Base-by-base conservation (phyloP, 768 basidiomycete species). In the Sistotremastrum suecicum region DNA sequence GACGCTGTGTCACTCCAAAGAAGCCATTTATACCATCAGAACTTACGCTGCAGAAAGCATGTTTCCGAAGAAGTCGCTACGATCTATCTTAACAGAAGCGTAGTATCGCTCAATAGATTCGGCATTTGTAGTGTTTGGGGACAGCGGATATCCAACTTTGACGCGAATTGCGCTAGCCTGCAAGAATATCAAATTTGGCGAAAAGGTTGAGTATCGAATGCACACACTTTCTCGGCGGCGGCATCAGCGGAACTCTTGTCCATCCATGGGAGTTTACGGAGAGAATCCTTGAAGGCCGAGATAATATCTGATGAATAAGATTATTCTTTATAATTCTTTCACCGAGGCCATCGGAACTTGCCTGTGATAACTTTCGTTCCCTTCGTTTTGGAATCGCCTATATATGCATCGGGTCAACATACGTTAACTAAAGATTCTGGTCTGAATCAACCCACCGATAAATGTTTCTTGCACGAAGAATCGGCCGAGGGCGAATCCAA, bases 71-170 rank as follows among this genome's bases (percentile, higher is more conserved):
- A 89, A 95, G 44, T 76, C 76, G 47, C 74, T 65, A 34, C 73
- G 63, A 49, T 78, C 65, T 40, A 91, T 68, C 41, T 76, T 72
- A 39, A 88, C 74, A n/a, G 63, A 63, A 7, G 63, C 61, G 58
- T 97, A 98, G 63, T 90, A 98, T 37, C 57, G 64, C 31, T 71
- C 67, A 39, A 98, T 72, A 6, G 85, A 79, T 29, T 63, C 62
- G 36, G 90, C 70, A 55, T 78, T 68, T 11, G 67, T 68, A 1
- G 86, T 91, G 59, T 98, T 72, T 1, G 95, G 95, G 2, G 78
- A 87, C 7, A 81, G 56, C 1, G 95, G 94, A 63, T 80, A 98
- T 47, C 95, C 95, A 50, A 99, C 85, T 69, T 97, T 94, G 60
- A 89, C 74, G 31, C 80, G 76, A 50, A 92, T 81, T 0, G 78